Evolutionary conservation across 352 stramenopile species (phyloP), one percentile per base, ranked within the genome.

Genomic region (Globisporangium camurandrum): DNA sequence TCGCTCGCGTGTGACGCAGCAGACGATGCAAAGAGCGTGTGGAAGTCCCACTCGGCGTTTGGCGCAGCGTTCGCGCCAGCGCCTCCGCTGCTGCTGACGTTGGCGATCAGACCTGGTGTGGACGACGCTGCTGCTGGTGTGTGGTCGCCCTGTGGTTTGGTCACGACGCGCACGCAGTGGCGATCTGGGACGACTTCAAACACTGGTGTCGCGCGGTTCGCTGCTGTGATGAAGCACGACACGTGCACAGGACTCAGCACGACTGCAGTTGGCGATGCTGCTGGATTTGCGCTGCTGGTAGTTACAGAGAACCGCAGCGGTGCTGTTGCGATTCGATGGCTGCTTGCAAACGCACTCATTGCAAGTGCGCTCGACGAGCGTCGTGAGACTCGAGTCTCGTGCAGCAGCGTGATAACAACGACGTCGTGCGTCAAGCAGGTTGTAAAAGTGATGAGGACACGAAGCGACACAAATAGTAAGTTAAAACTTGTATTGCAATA

Each of bases 181-280:
- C 59, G 64, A 7, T 79, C 60, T 0, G 67, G 62, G 3, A 69
- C 53, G 10, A 85, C 61, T 41, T 86, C 70, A 46, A 87, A 84
- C 37, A 86, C 65, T 0, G 78, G 71, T 0, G 69, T 71, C 6
- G 73, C 75, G 17, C 73, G 73, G 54, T 86, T 89, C 20, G 75
- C 75, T 37, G 69, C 71, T n/a, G 69, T 87, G 50, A 87, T 63
- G 48, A 80, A 86, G 62, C 75, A 86, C 31, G 75, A 84, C 6
- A 86, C 65, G 41, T 87, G 73, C 42, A 85, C 68, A 11, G 65
- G 62, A 23, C 60, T 68, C 19, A 78, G 53, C 22, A 63, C 51
- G 23, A 74, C 51, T 34, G 2, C 30, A 14, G 30, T 16, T 34
- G 14, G 30, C 1, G 30, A 34, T 34, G 14, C 30, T 34, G 30